phyloP scores from a whole-genome alignment of 345 rosid species.

The Luvunga scandens region DNA sequence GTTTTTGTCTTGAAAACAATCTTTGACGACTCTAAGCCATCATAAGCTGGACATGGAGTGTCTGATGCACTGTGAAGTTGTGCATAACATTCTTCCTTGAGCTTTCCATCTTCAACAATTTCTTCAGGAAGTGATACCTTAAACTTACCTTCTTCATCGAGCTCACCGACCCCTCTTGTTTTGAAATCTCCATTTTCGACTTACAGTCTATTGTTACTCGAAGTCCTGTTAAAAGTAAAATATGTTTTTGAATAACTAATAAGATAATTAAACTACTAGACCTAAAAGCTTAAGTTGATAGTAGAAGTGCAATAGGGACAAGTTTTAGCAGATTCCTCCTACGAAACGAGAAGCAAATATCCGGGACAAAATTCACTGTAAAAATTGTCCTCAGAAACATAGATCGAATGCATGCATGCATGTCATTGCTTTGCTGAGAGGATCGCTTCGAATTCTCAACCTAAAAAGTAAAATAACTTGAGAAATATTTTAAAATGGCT shows the following conservation, averaged over 20 bases:
- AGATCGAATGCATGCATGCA: too few relatives aligned
- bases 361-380: background rate
- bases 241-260: too few relatives aligned
- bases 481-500: too few relatives aligned
- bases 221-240: slow-evolving; percentile 47
- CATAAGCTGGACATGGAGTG: slow-evolving; percentile 58
- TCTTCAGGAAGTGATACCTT: slow-evolving; percentile 48
- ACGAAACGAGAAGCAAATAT: too few relatives aligned
- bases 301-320: too few relatives aligned
- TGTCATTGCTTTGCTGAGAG: too few relatives aligned
- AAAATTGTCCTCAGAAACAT: too few relatives aligned
- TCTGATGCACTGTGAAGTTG: slow-evolving; percentile 69
- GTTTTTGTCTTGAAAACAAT: slow-evolving; percentile 41
- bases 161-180: slow-evolving; percentile 51
- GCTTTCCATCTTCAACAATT: slow-evolving; percentile 46
- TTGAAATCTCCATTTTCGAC: slow-evolving; percentile 48
- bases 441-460: background rate
- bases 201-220: slow-evolving; percentile 71
- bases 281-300: too few relatives aligned
- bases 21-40: slow-evolving; percentile 53
- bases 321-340: background rate
- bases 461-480: too few relatives aligned
- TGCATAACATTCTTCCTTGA: slow-evolving; percentile 80
- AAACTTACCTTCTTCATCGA: slow-evolving; percentile 66
- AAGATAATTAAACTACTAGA: too few relatives aligned